Percentiles rank a stretch among this genome's conserved stretches.
phyloP scores from a whole-genome alignment of 768 basidiomycete species.

The Lactarius hatsudake region DNA sequence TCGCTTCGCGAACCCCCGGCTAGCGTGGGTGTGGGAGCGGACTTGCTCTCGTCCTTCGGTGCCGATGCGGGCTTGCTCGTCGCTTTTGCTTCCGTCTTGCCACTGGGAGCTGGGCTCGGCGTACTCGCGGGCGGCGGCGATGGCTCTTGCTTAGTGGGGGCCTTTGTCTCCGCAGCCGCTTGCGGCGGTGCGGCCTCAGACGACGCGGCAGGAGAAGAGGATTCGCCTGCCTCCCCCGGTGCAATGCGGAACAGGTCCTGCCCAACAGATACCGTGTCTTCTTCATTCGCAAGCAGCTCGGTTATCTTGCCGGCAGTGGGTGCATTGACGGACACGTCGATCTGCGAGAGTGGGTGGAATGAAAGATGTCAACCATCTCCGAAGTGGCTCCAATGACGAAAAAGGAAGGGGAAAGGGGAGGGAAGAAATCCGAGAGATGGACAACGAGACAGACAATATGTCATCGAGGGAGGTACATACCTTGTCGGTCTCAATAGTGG shows the following conservation, averaged over 20 bases:
- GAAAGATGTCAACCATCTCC: not conserved
- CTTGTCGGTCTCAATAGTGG: conserved; percentile 99
- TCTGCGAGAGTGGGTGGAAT: conserved; percentile 46
- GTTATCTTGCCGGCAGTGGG: conserved; percentile 84
- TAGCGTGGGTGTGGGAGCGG: conserved; percentile 36
- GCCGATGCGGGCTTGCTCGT: conserved; percentile 32
- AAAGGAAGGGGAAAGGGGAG: not conserved
- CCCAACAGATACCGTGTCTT: conserved; percentile 91
- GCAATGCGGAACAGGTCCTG: conserved; percentile 94
- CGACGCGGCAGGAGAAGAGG: conserved; percentile 23
- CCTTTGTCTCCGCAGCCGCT: conserved; percentile 38
- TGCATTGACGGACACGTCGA: conserved; percentile 96
- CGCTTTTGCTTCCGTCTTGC: conserved; percentile 41
- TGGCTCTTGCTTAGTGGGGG: conserved; percentile 44
- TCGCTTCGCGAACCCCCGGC: conserved; percentile 67
- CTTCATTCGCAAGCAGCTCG: conserved; percentile 83
- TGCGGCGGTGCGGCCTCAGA: conserved; percentile 29
- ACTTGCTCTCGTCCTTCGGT: conserved; percentile 24
- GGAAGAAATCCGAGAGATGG: conserved; percentile 1
- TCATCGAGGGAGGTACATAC: conserved; percentile 40
- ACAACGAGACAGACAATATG: not conserved
- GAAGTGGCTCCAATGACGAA: not conserved
- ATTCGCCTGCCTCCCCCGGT: conserved; percentile 48
- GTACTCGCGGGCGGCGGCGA: conserved; percentile 38
- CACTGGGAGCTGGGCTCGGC: conserved; percentile 34